Evolutionary conservation across 805 yeast species (phyloP), one percentile per base, ranked within the genome.

Genomic region (Candida palmyrensis): DNA sequence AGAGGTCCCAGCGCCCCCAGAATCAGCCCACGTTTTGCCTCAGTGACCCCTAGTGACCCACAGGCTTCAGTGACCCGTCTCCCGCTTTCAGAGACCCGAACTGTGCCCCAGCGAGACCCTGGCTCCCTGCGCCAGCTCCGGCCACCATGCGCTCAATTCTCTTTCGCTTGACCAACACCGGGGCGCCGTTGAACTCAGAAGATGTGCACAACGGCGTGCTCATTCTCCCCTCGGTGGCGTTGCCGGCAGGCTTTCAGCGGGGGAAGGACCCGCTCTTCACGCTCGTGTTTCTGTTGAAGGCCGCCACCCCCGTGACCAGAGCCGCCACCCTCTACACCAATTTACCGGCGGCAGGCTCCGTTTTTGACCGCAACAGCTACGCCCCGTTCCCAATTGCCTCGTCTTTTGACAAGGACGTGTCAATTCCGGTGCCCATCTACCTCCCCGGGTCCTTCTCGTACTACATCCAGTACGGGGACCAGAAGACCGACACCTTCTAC

Each of bases 371-470:
- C 41, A 53, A 67, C 27, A 65, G 59, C 31, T 85, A 73, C 53
- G 65, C 69, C 40, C 68, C 75, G 27, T 66, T 66, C 36, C 52
- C 68, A 26, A 68, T 82, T 35, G 60, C 62, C 6, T 59, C 75
- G n/a, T 66, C 78, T 1, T 80, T 89, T 52, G 78, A 77, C 47
- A 55, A 71, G 32, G 92, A 88, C 51, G 66, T 74, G 32, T 54
- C 62, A 22, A 59, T 89, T 13, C 77, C 73, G 39, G 65, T 90
- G 32, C 66, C 73, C 6, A 74, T 90, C 35, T 75, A 57, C 48
- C 57, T 51, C 5, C 88, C 96, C 1, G 98, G 98, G 3, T 73
- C 94, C 2, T 90, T 72, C 57, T 72, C 82, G 38, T 89, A 77
- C 56, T 84, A 79, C 49, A 64, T 83, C 14, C 70, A 81, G 8